These are phyloP conservation scores for Imleria badia DNA, from an alignment of 768 basidiomycete genomes.

Conservation along the genomic window DNA sequence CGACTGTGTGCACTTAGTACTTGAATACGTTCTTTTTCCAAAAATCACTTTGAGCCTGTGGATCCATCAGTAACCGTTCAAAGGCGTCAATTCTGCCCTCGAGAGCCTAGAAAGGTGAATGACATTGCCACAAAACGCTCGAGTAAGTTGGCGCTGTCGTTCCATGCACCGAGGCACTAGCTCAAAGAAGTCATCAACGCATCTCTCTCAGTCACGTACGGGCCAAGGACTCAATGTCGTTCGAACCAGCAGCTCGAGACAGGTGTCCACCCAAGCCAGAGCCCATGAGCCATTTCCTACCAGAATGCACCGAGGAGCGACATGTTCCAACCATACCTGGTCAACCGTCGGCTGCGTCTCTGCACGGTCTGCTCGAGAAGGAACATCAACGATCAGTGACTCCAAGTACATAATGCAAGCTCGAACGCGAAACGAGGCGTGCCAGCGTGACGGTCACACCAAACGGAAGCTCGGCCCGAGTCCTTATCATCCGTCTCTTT, in stretches of 20 bases:
- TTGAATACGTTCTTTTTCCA: too few relatives aligned
- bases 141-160: neutral
- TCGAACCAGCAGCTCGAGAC: constrained; percentile 37
- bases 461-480: constrained; percentile 44
- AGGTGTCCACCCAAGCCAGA: constrained; percentile 70
- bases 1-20: too few relatives aligned
- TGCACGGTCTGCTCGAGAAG: constrained; percentile 54
- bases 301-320: too few relatives aligned
- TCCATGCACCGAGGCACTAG: neutral
- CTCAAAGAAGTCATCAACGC: constrained; percentile 12
- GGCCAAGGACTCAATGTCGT: constrained; percentile 26
- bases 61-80: too few relatives aligned
- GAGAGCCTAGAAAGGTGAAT: too few relatives aligned
- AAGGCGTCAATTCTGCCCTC: too few relatives aligned
- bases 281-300: constrained; percentile 82
- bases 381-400: constrained; percentile 6
- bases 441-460: constrained; percentile 82
- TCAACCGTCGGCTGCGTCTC: constrained; percentile 70
- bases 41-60: too few relatives aligned
- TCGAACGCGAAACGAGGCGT: constrained; percentile 66
- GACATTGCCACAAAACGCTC: constrained; percentile 1
- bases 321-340: constrained; percentile 52
- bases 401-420: neutral
- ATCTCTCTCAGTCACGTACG: constrained; percentile 21
- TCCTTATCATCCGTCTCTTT: constrained; percentile 33